These are phyloP conservation scores for Picochlorum sp. DNA, from an alignment of 139 green algal species.

Conservation along the genomic window DNA sequence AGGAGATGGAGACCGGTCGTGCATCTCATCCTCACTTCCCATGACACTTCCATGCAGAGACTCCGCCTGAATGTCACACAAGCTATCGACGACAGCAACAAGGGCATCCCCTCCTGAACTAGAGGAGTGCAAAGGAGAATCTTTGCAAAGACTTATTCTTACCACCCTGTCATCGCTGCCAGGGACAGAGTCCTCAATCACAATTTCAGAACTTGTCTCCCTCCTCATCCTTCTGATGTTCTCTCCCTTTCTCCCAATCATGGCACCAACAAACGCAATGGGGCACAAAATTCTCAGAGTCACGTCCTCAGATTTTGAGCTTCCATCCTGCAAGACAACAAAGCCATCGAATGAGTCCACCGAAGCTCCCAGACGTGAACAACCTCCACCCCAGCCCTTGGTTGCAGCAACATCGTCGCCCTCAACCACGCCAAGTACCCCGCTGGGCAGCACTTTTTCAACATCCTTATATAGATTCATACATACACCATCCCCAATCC, in stretches of 20 bases:
- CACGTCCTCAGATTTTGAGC: constrained; percentile 7
- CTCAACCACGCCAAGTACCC: too few relatives aligned
- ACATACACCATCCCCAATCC: too few relatives aligned
- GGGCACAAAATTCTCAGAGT: constrained; percentile 21
- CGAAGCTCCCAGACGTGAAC: too few relatives aligned
- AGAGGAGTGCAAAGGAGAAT: neutral
- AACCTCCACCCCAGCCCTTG: too few relatives aligned
- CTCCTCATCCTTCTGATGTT: constrained; percentile 18
- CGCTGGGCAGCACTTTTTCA: too few relatives aligned
- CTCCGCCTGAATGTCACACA: neutral
- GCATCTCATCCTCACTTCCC: neutral
- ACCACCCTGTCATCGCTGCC: constrained; percentile 30
- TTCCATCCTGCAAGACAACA: constrained; percentile 9
- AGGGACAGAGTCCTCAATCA: constrained; percentile 19
- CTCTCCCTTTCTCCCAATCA: constrained; percentile 31
- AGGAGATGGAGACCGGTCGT: neutral
- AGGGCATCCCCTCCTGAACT: constrained; percentile 12
- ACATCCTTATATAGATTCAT: too few relatives aligned
- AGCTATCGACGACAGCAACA: constrained; percentile 6
- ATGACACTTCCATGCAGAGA: neutral
- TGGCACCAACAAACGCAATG: constrained; percentile 6
- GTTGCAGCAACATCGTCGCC: too few relatives aligned
- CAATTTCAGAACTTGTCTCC: constrained; percentile 10
- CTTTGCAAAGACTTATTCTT: constrained; percentile 8
- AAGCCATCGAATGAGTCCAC: neutral